Evolutionary conservation across 129 eudicot genomes (phyloP).

Genomic region (Artemisia argyi): DNA sequence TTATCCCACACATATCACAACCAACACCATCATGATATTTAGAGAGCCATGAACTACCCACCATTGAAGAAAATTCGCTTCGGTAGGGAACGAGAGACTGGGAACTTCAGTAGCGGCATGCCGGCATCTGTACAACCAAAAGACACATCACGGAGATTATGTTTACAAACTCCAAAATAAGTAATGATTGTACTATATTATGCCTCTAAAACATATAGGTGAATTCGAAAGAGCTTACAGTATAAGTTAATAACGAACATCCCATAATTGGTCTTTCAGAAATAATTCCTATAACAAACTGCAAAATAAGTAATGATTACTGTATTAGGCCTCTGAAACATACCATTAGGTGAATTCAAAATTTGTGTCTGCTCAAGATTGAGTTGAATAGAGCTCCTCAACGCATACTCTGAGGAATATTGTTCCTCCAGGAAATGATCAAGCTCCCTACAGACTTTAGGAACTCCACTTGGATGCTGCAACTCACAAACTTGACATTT

Average conservation of each 20-base stretch:
- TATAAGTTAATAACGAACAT: too few species aligned
- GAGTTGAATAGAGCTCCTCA: conserved; percentile 38
- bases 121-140: conserved; percentile 39
- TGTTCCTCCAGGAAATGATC: conserved; percentile 61
- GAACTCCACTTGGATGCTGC: conserved; percentile 57
- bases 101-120: conserved; percentile 31
- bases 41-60: conserved; percentile 37
- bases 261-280: not conserved
- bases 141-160: conserved; percentile 21
- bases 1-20: conserved; percentile 84
- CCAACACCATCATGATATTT: conserved; percentile 57
- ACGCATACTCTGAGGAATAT: conserved; percentile 51
- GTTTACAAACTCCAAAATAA: conserved; percentile 12
- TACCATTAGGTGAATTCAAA: conserved; percentile 41
- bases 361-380: conserved; percentile 37
- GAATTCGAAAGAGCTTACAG: conserved; percentile 7
- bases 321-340: conserved; percentile 26
- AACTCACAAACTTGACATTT: conserved; percentile 59
- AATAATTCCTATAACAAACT: not conserved
- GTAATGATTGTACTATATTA: conserved; percentile 12
- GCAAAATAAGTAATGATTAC: conserved; percentile 9
- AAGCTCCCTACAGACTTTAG: conserved; percentile 65
- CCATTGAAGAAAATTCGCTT: conserved; percentile 43
- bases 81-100: conserved; percentile 34
- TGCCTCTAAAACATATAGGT: conserved; percentile 35